phyloP scores from a whole-genome alignment of 805 yeast genomes.

The Kodamaea jinghongensis region DNA sequence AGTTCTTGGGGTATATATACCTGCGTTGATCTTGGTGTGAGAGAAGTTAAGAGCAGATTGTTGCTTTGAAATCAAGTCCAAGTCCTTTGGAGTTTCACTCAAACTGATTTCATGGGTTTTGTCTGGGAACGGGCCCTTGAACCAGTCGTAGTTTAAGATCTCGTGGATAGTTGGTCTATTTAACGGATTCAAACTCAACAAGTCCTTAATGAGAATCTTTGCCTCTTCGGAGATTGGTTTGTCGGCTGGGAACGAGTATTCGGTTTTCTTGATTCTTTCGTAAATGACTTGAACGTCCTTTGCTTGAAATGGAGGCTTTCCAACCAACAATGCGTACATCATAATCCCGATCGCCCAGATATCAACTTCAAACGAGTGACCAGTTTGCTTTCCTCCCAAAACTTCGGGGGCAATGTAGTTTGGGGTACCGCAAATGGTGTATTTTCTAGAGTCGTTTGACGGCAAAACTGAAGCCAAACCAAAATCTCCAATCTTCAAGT shows the following conservation, averaged over 20 bases:
- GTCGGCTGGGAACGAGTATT: conserved; percentile 73
- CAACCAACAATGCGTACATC: conserved; percentile 87
- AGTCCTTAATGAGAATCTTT: conserved; percentile 62
- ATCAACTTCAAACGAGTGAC: conserved; percentile 94
- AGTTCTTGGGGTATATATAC: conserved; percentile 51
- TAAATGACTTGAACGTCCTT: conserved; percentile 90
- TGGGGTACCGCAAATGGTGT: conserved; percentile 98
- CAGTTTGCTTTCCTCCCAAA: conserved; percentile 78
- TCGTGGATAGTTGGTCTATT: conserved; percentile 79
- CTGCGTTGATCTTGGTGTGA: conserved; percentile 61
- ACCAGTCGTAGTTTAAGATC: conserved; percentile 82
- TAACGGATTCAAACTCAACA: conserved; percentile 74
- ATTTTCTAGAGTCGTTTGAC: conserved; percentile 65
- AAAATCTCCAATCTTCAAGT: conserved; percentile 94
- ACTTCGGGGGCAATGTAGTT: conserved; percentile 99
- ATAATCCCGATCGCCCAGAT: conserved; percentile 98
- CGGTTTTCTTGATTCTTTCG: conserved; percentile 83
- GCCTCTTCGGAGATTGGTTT: conserved; percentile 72
- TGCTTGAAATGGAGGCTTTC: conserved; percentile 97
- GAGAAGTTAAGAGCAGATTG: conserved; percentile 69
- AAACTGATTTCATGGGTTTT: conserved; percentile 61
- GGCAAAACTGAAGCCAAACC: conserved; percentile 96
- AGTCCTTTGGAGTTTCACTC: conserved; percentile 57
- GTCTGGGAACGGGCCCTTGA: conserved; percentile 81
- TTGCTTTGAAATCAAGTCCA: conserved; percentile 50